These are phyloP conservation scores for Annulohypoxylon maeteangense DNA, from an alignment of 495 filamentous ascomycete species.

Conservation along the genomic window DNA sequence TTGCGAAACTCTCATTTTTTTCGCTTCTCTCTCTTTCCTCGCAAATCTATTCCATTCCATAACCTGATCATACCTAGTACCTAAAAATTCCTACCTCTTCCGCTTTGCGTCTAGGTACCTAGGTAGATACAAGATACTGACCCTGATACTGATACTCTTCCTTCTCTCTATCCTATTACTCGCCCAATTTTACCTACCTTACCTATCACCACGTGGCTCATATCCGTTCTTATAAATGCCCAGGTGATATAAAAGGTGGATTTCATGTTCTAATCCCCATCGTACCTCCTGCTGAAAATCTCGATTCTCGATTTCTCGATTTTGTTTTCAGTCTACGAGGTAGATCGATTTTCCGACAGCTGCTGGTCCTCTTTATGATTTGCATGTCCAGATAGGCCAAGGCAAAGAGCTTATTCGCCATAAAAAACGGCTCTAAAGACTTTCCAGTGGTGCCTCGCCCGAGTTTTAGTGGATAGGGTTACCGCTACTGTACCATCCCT, in stretches of 20 bases:
- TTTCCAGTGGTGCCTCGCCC: conserved; percentile 12
- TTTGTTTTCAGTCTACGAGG: neutral
- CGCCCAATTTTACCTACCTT: neutral
- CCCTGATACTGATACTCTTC: neutral
- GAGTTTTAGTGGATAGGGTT: conserved; percentile 39
- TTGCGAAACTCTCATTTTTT: neutral
- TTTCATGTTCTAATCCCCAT: neutral
- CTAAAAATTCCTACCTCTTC: conserved; percentile 17
- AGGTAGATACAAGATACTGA: too few relatives aligned
- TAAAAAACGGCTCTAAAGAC: conserved; percentile 32
- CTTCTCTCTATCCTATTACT: neutral
- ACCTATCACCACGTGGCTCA: neutral
- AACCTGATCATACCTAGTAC: conserved; percentile 37
- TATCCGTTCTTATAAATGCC: neutral
- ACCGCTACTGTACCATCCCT: conserved; percentile 42
- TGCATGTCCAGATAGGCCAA: conserved; percentile 9
- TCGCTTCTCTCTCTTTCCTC: neutral
- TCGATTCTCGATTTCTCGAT: conserved; percentile 2
- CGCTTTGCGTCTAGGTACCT: neutral
- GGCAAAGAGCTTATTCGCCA: conserved; percentile 4
- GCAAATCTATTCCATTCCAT: neutral
- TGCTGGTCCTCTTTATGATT: conserved; percentile 28
- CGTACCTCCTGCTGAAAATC: neutral
- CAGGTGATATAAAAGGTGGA: neutral
- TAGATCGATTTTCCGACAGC: conserved; percentile 1